Evolutionary conservation across 352 stramenopile genomes (phyloP).

Genomic region (Pythium aquatile): DNA sequence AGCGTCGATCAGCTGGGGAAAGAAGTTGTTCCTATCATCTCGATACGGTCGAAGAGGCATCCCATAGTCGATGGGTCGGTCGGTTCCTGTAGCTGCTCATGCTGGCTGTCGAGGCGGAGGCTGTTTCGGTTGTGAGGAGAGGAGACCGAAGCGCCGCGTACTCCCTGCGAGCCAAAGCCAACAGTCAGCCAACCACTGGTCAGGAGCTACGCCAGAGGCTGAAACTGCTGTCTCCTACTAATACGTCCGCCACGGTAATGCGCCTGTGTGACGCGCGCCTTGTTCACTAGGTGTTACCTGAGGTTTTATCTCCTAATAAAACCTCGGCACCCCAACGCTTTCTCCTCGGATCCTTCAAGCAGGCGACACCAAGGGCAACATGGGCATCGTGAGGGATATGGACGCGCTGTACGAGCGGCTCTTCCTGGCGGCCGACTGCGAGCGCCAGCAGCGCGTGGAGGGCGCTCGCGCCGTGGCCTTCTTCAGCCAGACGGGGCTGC

Average conservation of each 20-base stretch:
- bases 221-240: not conserved
- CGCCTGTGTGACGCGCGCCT: not conserved
- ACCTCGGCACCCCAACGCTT: slow-evolving; percentile 3
- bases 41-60: slow-evolving; percentile 24
- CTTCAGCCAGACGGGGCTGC: slow-evolving; percentile 28
- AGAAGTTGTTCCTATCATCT: slow-evolving; percentile 85
- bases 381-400: not conserved
- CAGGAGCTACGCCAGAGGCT: not conserved
- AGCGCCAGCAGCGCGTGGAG: slow-evolving; percentile 21
- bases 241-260: not conserved
- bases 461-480: slow-evolving; percentile 31
- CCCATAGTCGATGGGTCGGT: not conserved
- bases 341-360: slow-evolving; percentile 11
- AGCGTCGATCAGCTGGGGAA: slow-evolving; percentile 80
- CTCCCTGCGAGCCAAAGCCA: not conserved
- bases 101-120: not conserved
- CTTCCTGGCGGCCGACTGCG: slow-evolving; percentile 30
- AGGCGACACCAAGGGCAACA: slow-evolving; percentile 2
- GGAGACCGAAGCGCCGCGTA: not conserved
- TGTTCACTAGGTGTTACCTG: not conserved
- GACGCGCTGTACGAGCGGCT: slow-evolving; percentile 26
- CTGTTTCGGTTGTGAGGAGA: slow-evolving; percentile 5
- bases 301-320: slow-evolving; percentile 14
- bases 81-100: not conserved
- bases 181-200: slow-evolving; percentile 1